Percentiles rank a stretch among this genome's conserved stretches.
Evolutionary conservation across 164 flowering plant species (phyloP).

Genomic region (Vitis amurensis): DNA sequence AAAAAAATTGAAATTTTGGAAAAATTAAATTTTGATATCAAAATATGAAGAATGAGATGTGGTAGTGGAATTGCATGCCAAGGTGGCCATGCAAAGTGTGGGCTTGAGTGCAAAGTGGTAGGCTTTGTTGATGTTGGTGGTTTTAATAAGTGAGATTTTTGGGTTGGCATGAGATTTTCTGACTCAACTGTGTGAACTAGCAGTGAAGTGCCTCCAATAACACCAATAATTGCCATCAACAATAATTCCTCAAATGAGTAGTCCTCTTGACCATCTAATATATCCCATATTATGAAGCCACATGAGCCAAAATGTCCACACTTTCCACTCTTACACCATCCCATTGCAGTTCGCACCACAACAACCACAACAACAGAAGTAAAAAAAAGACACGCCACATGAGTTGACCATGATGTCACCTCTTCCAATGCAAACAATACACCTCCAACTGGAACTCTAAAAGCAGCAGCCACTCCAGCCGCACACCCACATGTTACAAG

Average conservation of each 20-base stretch:
- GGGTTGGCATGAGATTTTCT: too few species aligned
- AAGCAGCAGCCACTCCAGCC: slow-evolving; percentile 99
- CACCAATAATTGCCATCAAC: slow-evolving; percentile 98
- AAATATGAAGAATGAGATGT: too few species aligned
- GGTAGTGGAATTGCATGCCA: too few species aligned
- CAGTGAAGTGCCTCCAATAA: slow-evolving; percentile 63
- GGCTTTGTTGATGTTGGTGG: too few species aligned
- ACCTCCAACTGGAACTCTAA: slow-evolving; percentile 99
- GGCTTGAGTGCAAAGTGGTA: too few species aligned
- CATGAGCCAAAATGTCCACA: slow-evolving; percentile 99
- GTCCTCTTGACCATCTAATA: slow-evolving; percentile 94
- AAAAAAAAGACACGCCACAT: slow-evolving; percentile 97
- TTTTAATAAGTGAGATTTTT: too few species aligned
- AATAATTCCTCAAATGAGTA: slow-evolving; percentile 88
- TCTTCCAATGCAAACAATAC: slow-evolving; percentile 97
- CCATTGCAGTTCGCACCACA: slow-evolving; percentile 93
- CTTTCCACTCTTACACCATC: slow-evolving; percentile 90
- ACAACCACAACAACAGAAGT: slow-evolving; percentile 98
- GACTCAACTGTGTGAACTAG: too few species aligned
- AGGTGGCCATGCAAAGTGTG: too few species aligned
- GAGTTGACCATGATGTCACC: slow-evolving; percentile 98
- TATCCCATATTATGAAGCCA: slow-evolving; percentile 97
- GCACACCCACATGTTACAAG: slow-evolving; percentile 98
- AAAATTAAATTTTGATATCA: too few species aligned
- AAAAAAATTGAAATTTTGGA: too few species aligned